These are phyloP conservation scores for Tylopilus vinaceipallidus DNA, from an alignment of 768 basidiomycete species.

Conservation along the genomic window DNA sequence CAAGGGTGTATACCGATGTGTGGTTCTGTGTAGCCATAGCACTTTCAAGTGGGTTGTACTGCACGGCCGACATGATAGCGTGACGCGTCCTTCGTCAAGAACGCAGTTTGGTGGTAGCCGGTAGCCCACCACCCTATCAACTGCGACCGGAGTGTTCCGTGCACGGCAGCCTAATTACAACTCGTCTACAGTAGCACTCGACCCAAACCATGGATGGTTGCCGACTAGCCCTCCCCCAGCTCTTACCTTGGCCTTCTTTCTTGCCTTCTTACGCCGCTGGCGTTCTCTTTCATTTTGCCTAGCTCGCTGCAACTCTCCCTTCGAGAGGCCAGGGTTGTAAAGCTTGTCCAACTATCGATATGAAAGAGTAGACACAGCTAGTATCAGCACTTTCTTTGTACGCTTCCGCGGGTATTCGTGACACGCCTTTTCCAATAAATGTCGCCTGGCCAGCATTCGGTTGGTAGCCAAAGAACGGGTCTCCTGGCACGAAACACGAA, in stretches of 20 bases:
- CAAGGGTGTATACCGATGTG: constrained; percentile 64
- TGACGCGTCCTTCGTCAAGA: background rate
- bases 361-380: constrained; percentile 1
- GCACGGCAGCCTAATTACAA: background rate
- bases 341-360: constrained; percentile 61
- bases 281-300: constrained; percentile 76
- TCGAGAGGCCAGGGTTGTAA: constrained; percentile 75
- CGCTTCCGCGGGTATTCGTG: constrained; percentile 16
- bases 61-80: background rate
- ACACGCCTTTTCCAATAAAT: constrained; percentile 75
- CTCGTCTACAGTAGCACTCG: too few species aligned
- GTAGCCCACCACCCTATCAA: constrained; percentile 1
- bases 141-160: constrained; percentile 24
- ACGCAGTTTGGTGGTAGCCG: too few species aligned
- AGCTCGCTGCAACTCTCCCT: constrained; percentile 63
- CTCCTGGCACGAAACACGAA: constrained; percentile 85
- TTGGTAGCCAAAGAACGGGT: constrained; percentile 84
- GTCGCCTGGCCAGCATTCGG: constrained; percentile 69
- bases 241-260: constrained; percentile 52
- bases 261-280: constrained; percentile 73
- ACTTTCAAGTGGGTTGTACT: background rate
- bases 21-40: constrained; percentile 36
- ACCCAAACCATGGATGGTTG: too few species aligned
- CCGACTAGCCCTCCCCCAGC: constrained; percentile 17
- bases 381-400: constrained; percentile 21